Base-by-base conservation (phyloP, 2,329 filamentous ascomycete genomes). In the Fusarium sp. region DNA sequence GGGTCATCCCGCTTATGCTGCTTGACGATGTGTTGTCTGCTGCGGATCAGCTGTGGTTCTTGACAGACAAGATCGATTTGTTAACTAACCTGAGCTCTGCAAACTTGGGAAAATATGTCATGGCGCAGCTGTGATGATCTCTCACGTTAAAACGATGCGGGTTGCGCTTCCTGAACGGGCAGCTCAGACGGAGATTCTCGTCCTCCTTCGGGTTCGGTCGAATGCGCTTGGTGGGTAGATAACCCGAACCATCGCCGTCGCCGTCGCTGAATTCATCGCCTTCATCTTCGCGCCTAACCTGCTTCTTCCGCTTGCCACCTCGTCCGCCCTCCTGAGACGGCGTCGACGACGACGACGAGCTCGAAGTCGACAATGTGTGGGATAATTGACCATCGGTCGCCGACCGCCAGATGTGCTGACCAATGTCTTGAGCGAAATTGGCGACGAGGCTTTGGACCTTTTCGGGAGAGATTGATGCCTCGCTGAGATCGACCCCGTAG, bases 111-210 rank as follows among this genome's bases (percentile, higher is more conserved):
- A 85, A 85, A 35, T 83, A 83, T 0, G 81, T 84, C 79, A 83
- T 84, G 17, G 84, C 84, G 67, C 85, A 86, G 22, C 79, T 80
- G 59, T 85, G 82, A 40, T 86, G 82, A 49, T 86, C 84, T 5
- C 85, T 80, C 49, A 86, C 82, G 38, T 86, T 86, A 72, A 86
- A 86, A 2, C 84, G 81, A 36, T 80, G 78, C 1, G 85, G 84
- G 46, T 86, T 86, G 14, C 84, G 79, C 72, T 85, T 85, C 35
- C 85, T 79, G 44, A 83, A 86, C 1, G 85, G 85, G 64, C 85
- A 86, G 60, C 84, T 84, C 6, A 84, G 71, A 3, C 83, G 80
- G 5, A 84, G 74, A 49, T 82, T 83, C 59, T 83, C 82, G 1
- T 84, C 82, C 0, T 83, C 83, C 38, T 73, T 77, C 0, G 80